Evolutionary conservation across 208 protist species (phyloP), one percentile per base, ranked within the genome.

Genomic region (Naegleria gruberi): DNA sequence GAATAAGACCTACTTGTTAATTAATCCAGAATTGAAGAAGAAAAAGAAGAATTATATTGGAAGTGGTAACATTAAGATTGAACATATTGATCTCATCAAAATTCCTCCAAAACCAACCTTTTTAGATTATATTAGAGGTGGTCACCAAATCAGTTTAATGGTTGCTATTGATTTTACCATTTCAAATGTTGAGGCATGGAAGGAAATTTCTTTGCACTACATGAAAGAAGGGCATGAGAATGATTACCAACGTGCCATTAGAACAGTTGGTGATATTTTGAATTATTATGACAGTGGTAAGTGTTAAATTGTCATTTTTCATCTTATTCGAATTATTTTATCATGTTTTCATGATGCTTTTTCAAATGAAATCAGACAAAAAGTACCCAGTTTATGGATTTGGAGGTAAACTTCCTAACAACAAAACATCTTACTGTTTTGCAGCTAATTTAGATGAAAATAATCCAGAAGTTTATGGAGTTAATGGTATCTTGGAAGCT

Each of bases 151-250:
- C 34, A 91, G 89, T 40, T 46, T 95, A 30, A 42, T 91, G 4
- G 87, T 94, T 51, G 94, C 90, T 55, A 94, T 95, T 42, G 94
- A 95, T 82, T 95, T 95, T 90, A 95, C 94, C 15, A 91, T 74
- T 23, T 87, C 26, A 10, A 95, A 95, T 65, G 89, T 91, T 23
- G 45, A 94, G 34, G 92, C 93, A n/a, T 30, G 4, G 7, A 89
- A 92, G 5, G 89, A 77, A 4, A 42, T 82, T 8, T 93, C 90
- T 47, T 83, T 95, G 34, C 94, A 95, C 81, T 93, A 92, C 86
- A 91, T 40, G 47, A 4, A n/a, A 37, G 34, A 7, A 40, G 94
- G 90, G 12, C 8, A 45, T 34, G 2, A 82, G 23, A 93, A 95
- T 73, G 40, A 90, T 81, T 90, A 92, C 82, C 55, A 92, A 40